Base-by-base conservation (phyloP, 2,329 filamentous ascomycete genomes). In the Xylaria sp. region DNA sequence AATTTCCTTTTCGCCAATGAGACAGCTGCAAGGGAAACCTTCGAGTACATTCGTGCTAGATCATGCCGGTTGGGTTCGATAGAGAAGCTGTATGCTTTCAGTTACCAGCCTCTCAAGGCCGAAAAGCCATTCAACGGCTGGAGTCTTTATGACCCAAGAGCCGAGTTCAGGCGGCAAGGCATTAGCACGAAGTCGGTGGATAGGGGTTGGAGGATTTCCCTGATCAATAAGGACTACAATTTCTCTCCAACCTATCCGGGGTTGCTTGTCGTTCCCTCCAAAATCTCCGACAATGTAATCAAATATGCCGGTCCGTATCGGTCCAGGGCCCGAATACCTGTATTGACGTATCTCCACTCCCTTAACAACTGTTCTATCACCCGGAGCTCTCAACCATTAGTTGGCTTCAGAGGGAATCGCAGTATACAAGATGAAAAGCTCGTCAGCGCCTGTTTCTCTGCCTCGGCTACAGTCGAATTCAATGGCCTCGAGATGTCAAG, bases 311-410 rank as follows among this genome's bases (percentile, higher is more conserved):
- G 91, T 68, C 89, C 90, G 71, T 98, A 97, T 81, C 92, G 96
- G 61, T 98, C 96, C 0, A 89, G 94, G 68, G 90, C 91, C 71
- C 91, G 96, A 69, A 94, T 99, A 79, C 96, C 96, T 1, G 92
- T 91, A 3, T 83, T 99, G 48, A 94, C 94, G 25, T 99, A 99
- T 80, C 89, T 98, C n/a, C 96, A 99, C 80, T 93, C 94, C 0
- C 86, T 98, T 75, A 99, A 98, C 79, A 97, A 97, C 79, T 98
- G 96, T 80, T 96, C 94, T 28, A 97, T 99, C 72, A 98, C 95
- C 1, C 88, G 96, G 78, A 97, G 94, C 78, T 97, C 95, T 3
- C 96, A 99, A 79, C 96, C 96, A 0, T 85, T 95, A 66, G 92
- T 95, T 1, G 96, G 96, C 15, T 88, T 98, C 28, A 89, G 92